Percentiles rank a stretch among this genome's conserved stretches.
Evolutionary conservation across 139 green algal species (phyloP).

Genomic region (Spirogloea muscicola): DNA sequence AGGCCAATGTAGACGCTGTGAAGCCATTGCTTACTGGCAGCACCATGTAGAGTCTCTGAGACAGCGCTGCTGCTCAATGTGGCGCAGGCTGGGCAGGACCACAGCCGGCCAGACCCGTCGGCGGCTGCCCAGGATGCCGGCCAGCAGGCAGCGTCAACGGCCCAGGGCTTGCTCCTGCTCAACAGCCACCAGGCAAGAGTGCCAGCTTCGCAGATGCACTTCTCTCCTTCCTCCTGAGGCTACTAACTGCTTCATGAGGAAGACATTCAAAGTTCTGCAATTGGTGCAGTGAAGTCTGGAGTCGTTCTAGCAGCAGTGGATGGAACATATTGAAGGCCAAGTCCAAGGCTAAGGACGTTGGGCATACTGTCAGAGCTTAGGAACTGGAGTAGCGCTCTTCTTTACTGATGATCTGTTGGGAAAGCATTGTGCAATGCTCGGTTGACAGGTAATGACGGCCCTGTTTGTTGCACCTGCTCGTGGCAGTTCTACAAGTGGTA

Average conservation of each 20-base stretch:
- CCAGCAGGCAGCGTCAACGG: not conserved
- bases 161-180: not conserved
- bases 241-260: slow-evolving; percentile 8
- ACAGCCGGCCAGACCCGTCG: not conserved
- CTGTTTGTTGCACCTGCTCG: not conserved
- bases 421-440: too few relatives aligned
- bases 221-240: not conserved
- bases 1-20: not conserved
- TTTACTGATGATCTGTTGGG: not conserved
- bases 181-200: slow-evolving; percentile 26
- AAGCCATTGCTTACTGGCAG: not conserved
- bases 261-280: not conserved
- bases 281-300: too few relatives aligned
- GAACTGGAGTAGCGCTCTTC: not conserved
- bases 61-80: not conserved
- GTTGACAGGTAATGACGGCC: not conserved
- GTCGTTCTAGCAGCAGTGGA: not conserved
- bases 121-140: not conserved
- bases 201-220: not conserved
- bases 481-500: slow-evolving; percentile 53
- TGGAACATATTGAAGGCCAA: too few relatives aligned
- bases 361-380: not conserved
- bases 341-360: not conserved
- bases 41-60: not conserved
- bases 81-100: not conserved